Evolutionary conservation across 306 rosid genomes (phyloP), one percentile per base, ranked within the genome.

Genomic region (Bauhinia variegata): DNA sequence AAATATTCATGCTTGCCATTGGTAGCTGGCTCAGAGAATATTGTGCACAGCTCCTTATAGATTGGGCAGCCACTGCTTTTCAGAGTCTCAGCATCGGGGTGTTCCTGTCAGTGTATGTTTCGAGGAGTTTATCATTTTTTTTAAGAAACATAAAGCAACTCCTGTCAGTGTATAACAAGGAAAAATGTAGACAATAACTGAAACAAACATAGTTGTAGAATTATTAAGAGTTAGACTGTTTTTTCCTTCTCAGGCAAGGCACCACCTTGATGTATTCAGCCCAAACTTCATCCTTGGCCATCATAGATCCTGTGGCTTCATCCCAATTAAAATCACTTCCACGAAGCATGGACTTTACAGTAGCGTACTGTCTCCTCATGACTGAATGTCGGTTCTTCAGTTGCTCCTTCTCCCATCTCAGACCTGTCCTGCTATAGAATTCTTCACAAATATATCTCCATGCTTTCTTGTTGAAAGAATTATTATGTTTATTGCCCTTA

Each of bases 371-470:
- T 78, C 73, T 84, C 75, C 88, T 87, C 84, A 91, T 18, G 49
- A 82, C 92, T 6, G 92, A 80, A 60, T 76, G 71, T 46, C 90
- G 81, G 71, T 87, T 90, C 83, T 87, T 87, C 72, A 87, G 86
- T 65, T 90, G 89, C 42, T 87, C 97, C 82, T 73, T 84, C 63
- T 84, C 95, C 97, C 90, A 91, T 70, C 73, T 78, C 81, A 91
- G 72, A 67, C 83, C 84, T 10, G 92, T 84, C 79, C 62, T 86
- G 69, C 19, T 75, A 68, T 67, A 75, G 69, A 87, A 87, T 54
- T 61, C 92, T 54, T 84, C 88, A 68, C 86, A 82, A n/a, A 91
- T 80, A 68, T 63, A 68, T 65, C 63, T 80, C 90, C 95, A 87
- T 10, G 91, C 88, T 79, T 78, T 86, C 84, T 78, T 90, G 64